phyloP scores from a whole-genome alignment of 2,329 filamentous ascomycete species.

The Nemania abortiva region DNA sequence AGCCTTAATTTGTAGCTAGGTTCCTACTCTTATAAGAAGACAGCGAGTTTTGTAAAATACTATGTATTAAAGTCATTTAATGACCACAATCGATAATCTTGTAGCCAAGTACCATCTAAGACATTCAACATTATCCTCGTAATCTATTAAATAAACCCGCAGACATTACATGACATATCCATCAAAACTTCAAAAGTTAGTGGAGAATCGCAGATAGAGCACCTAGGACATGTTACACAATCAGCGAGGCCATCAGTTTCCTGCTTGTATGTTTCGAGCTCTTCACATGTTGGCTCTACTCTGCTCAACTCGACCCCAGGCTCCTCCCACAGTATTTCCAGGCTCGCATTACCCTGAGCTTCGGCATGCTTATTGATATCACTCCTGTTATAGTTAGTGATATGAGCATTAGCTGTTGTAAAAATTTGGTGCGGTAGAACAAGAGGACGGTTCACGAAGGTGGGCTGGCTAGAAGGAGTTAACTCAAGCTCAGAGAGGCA shows the following conservation, averaged over 20 bases:
- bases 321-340: conserved; percentile 9
- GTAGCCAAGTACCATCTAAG: no score
- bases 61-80: no score
- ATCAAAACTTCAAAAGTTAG: conserved; percentile 1
- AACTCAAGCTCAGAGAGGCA: conserved; percentile 15
- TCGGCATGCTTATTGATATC: background rate
- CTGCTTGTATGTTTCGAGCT: background rate
- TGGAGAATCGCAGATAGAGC: conserved; percentile 9
- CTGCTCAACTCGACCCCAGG: background rate
- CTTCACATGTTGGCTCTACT: background rate
- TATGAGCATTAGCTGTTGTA: background rate
- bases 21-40: no score
- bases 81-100: no score
- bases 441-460: background rate
- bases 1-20: no score
- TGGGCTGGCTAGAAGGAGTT: background rate
- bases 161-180: background rate
- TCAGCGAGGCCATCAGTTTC: conserved; percentile 7
- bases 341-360: background rate
- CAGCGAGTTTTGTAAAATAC: no score
- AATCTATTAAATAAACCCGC: conserved; percentile 22
- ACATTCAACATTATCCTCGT: no score
- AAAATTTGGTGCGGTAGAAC: background rate
- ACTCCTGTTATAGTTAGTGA: background rate
- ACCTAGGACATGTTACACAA: conserved; percentile 1